Percentiles rank a stretch among this genome's conserved stretches.
Evolutionary conservation across 2,329 filamentous ascomycete species (phyloP).

Genomic region (Phoma sp.): DNA sequence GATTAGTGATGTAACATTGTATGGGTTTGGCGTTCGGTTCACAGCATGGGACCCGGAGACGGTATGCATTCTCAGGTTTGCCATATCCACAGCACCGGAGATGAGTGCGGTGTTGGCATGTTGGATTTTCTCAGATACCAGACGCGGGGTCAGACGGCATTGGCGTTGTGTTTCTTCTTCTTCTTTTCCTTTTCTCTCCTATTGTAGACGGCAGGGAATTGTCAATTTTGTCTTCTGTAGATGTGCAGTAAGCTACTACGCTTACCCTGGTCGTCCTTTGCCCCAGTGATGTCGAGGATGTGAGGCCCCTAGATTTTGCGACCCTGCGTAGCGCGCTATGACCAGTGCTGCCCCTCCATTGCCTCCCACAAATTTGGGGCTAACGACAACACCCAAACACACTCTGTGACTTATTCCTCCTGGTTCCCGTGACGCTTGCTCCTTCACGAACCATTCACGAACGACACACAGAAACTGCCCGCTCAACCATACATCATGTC

Average conservation of each 20-base stretch:
- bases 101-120: conserved; percentile 4
- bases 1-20: neutral
- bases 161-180: neutral
- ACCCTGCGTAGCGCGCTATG: neutral
- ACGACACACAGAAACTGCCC: conserved; percentile 4
- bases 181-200: neutral
- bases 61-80: conserved; percentile 5
- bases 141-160: neutral
- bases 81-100: neutral
- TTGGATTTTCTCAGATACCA: conserved; percentile 17
- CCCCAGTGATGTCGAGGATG: neutral
- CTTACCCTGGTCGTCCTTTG: too few relatives aligned
- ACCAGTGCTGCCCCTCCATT: conserved; percentile 27
- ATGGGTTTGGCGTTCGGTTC: conserved; percentile 6
- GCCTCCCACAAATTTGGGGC: conserved; percentile 36
- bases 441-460: conserved; percentile 14
- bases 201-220: neutral
- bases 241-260: neutral
- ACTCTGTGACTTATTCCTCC: conserved; percentile 15
- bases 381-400: conserved; percentile 28
- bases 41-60: conserved; percentile 7
- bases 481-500: conserved; percentile 36
- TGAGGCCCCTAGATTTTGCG: neutral
- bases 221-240: neutral
- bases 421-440: conserved; percentile 4